Percentiles rank a stretch among this genome's conserved stretches.
Evolutionary conservation across 495 filamentous ascomycete species (phyloP).

Genomic region (Lophiostoma macrostomum): DNA sequence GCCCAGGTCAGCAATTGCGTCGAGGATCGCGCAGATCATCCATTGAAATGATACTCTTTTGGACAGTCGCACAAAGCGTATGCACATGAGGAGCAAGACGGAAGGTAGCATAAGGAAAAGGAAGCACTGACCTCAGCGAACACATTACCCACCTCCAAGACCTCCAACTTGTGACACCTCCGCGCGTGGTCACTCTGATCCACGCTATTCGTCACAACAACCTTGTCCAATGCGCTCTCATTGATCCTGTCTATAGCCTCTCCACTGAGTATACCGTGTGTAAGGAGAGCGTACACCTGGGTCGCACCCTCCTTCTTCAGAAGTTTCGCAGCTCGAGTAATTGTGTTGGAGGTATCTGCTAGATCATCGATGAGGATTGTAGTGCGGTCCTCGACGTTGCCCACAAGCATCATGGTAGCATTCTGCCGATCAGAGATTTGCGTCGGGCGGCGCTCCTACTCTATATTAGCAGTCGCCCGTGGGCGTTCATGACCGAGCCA

Average conservation of each 20-base stretch:
- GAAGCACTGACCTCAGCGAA: constrained; percentile 74
- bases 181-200: constrained; percentile 78
- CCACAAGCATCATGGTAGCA: constrained; percentile 97
- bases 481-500: constrained; percentile 30
- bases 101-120: not conserved
- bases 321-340: constrained; percentile 94
- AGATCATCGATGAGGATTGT: constrained; percentile 93
- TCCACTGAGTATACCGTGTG: constrained; percentile 89
- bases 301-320: constrained; percentile 90
- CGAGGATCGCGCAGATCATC: constrained; percentile 3
- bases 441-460: constrained; percentile 92
- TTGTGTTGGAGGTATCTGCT: constrained; percentile 93
- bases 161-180: constrained; percentile 79
- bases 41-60: too few relatives aligned
- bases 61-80: too few relatives aligned
- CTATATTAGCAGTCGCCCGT: constrained; percentile 28
- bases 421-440: constrained; percentile 91
- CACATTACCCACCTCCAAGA: constrained; percentile 84
- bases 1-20: constrained; percentile 11
- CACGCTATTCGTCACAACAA: constrained; percentile 92
- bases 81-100: too few relatives aligned
- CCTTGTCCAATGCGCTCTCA: constrained; percentile 80
- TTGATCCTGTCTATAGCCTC: constrained; percentile 95
- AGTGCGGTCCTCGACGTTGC: constrained; percentile 74
- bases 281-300: constrained; percentile 83